phyloP scores from a whole-genome alignment of 2,329 filamentous ascomycete species.

The Paecilomyces niveus region DNA sequence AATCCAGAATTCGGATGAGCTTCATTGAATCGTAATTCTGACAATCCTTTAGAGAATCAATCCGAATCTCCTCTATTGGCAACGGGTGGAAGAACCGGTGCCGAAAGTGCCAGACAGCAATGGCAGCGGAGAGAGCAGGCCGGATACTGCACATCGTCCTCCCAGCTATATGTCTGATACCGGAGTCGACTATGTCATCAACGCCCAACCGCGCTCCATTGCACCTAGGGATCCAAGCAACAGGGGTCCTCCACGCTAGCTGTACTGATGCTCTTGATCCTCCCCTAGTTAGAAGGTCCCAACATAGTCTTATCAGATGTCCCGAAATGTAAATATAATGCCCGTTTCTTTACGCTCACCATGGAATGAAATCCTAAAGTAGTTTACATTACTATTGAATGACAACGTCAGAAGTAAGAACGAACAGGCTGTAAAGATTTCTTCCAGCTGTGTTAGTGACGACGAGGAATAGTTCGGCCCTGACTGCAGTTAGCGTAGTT shows the following conservation, averaged over 20 bases:
- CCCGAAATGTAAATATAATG: background rate
- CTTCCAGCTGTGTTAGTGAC: no score
- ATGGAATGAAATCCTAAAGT: background rate
- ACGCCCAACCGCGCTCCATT: constrained; percentile 56
- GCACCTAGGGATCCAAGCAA: constrained; percentile 27
- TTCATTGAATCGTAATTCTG: background rate
- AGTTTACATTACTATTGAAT: background rate
- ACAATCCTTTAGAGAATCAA: constrained; percentile 56
- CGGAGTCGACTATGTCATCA: constrained; percentile 64
- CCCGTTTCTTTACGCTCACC: background rate
- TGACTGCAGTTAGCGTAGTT: no score
- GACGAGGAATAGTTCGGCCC: no score
- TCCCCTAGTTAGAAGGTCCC: background rate
- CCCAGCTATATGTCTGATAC: constrained; percentile 73
- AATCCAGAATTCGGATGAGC: background rate
- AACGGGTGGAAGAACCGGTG: constrained; percentile 47
- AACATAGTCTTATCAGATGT: background rate
- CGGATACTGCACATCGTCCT: constrained; percentile 45
- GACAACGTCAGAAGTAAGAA: background rate
- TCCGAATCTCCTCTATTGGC: constrained; percentile 75
- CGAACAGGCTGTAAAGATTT: background rate
- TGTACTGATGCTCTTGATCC: background rate
- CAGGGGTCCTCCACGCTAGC: background rate
- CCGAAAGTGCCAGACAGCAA: constrained; percentile 12
- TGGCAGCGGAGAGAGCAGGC: constrained; percentile 9